phyloP scores from a whole-genome alignment of 2,329 filamentous ascomycete species.

The Botrytis byssoidea region DNA sequence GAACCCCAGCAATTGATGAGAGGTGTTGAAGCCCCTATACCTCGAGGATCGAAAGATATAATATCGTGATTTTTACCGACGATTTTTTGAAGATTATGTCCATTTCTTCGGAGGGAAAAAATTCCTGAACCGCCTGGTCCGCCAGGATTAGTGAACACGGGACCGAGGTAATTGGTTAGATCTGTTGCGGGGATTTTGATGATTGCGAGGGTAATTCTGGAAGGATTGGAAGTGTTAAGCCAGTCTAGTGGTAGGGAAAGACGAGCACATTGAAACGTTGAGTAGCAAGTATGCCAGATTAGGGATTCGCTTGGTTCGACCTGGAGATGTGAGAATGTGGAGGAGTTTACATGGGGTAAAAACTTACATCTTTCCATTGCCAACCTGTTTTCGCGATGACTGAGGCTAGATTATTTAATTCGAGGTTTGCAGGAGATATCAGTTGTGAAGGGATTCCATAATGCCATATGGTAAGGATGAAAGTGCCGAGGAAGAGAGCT shows the following conservation, averaged over 20 bases:
- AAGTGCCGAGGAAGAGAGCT: not conserved
- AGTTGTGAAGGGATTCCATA: slow-evolving; percentile 7
- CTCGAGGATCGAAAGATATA: slow-evolving; percentile 52
- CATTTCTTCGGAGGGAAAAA: slow-evolving; percentile 26
- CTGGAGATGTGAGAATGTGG: not conserved
- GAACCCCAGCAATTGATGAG: slow-evolving; percentile 49
- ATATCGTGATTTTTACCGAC: slow-evolving; percentile 49
- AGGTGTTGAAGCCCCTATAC: slow-evolving; percentile 48
- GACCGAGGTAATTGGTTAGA: slow-evolving; percentile 26
- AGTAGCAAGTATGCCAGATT: slow-evolving; percentile 32
- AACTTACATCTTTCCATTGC: not conserved
- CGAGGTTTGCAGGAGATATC: not conserved
- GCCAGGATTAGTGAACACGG: slow-evolving; percentile 33
- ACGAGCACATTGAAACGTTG: slow-evolving; percentile 32
- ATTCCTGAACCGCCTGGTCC: slow-evolving; percentile 51
- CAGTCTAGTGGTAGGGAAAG: slow-evolving; percentile 35
- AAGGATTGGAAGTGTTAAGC: slow-evolving; percentile 27
- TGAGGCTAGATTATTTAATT: not conserved
- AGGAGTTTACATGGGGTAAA: not conserved
- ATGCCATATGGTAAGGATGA: slow-evolving; percentile 2
- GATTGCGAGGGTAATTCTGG: slow-evolving; percentile 26
- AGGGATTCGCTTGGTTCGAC: slow-evolving; percentile 20
- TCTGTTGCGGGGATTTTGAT: slow-evolving; percentile 30
- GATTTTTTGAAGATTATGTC: slow-evolving; percentile 44
- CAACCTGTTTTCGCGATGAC: not conserved